These are phyloP conservation scores for Solanum pimpinellifolium DNA, from an alignment of 257 asterid species.

Conservation along the genomic window DNA sequence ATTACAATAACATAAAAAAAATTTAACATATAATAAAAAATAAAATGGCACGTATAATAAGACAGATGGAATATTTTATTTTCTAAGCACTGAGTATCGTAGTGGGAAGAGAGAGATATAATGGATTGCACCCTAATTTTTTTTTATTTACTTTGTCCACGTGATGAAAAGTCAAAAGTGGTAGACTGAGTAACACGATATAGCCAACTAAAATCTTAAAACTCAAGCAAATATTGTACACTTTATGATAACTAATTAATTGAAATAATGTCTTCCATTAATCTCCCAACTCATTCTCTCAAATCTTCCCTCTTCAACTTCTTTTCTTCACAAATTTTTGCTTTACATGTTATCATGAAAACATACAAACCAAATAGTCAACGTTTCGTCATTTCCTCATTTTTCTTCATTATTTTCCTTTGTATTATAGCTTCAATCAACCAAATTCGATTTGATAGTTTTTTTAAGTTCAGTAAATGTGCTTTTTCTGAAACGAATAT, in stretches of 20 bases:
- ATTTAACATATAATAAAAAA: too few relatives aligned
- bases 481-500: conserved; percentile 14
- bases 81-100: background rate
- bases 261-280: background rate
- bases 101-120: background rate
- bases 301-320: background rate
- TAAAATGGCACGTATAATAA: background rate
- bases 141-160: background rate
- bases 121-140: background rate
- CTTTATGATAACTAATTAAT: conserved; percentile 9
- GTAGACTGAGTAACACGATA: conserved; percentile 20
- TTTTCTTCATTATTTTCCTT: conserved; percentile 55
- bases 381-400: conserved; percentile 38
- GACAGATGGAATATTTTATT: background rate
- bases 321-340: background rate
- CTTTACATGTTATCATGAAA: conserved; percentile 21
- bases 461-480: conserved; percentile 38
- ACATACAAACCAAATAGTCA: conserved; percentile 21
- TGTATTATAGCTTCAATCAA: conserved; percentile 59
- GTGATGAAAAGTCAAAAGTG: conserved; percentile 35
- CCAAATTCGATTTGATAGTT: conserved; percentile 40
- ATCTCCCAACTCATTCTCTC: background rate
- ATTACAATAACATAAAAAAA: too few relatives aligned
- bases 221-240: conserved; percentile 18
- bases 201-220: conserved; percentile 35